phyloP scores from a whole-genome alignment of 1,284 basidiomycete species.

The Uromyces viciae-fabae region DNA sequence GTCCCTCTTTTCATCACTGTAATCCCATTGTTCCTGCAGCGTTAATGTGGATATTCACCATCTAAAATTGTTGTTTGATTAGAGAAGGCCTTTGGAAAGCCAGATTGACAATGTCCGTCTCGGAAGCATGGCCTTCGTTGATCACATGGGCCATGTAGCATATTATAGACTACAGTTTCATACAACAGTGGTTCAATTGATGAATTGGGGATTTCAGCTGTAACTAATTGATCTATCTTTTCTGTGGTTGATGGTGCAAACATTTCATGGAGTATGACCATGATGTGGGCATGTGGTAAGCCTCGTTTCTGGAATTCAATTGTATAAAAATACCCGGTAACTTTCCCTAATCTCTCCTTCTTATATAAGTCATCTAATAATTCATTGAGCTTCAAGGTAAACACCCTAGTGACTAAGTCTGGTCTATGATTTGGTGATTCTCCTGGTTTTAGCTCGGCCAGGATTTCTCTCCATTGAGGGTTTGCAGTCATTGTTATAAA shows the following conservation, averaged over 20 bases:
- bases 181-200: not conserved
- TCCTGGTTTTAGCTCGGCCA: not conserved
- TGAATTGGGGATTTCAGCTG: not conserved
- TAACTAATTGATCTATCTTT: not conserved
- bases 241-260: not conserved
- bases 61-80: not conserved
- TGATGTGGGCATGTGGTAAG: conserved; percentile 14
- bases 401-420: not conserved
- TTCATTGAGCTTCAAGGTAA: not conserved
- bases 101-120: not conserved
- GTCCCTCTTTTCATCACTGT: not conserved
- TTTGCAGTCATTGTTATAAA: conserved; percentile 58
- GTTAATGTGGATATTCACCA: not conserved
- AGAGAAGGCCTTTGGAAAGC: not conserved
- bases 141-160: conserved; percentile 11
- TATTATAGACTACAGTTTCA: not conserved
- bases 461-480: conserved; percentile 51
- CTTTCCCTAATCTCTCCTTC: not conserved
- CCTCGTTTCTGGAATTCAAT: conserved; percentile 33
- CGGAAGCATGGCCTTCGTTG: not conserved
- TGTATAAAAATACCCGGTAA: conserved; percentile 3
- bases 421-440: not conserved
- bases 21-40: not conserved
- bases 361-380: not conserved
- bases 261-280: not conserved